Evolutionary conservation across 225 moss, liverwort and hornwort species (phyloP).

Genomic region (Physcomitrium patens): DNA sequence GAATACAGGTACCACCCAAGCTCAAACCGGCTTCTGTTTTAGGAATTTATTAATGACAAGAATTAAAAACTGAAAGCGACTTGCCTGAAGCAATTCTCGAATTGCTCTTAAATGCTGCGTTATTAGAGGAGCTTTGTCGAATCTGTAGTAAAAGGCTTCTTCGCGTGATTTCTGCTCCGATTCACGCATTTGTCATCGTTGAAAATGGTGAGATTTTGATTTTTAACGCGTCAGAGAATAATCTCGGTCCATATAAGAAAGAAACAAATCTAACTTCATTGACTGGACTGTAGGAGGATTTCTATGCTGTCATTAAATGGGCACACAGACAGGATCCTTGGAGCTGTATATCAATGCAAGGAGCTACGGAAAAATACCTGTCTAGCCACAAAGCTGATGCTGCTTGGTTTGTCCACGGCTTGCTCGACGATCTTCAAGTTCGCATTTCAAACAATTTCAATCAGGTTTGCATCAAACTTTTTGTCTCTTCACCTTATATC

Average conservation of each 20-base stretch:
- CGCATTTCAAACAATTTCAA: constrained; percentile 81
- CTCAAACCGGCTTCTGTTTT: constrained; percentile 16
- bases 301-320: constrained; percentile 88
- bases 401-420: constrained; percentile 83
- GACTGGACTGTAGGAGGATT: constrained; percentile 65
- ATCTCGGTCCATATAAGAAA: not conserved
- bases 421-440: constrained; percentile 80
- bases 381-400: constrained; percentile 77
- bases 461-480: constrained; percentile 49
- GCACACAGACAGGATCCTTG: constrained; percentile 86
- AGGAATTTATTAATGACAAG: not conserved
- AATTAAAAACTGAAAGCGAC: not conserved
- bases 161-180: constrained; percentile 8
- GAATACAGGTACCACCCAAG: constrained; percentile 63
- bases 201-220: not conserved
- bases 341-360: constrained; percentile 87
- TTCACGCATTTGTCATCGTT: not conserved
- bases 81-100: not conserved
- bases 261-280: not conserved
- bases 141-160: not conserved
- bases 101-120: not conserved
- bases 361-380: constrained; percentile 82
- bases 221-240: constrained; percentile 11
- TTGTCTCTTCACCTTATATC: not conserved
- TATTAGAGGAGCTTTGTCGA: not conserved